phyloP scores from a whole-genome alignment of 345 rosid species.

The Citrus reticulata region DNA sequence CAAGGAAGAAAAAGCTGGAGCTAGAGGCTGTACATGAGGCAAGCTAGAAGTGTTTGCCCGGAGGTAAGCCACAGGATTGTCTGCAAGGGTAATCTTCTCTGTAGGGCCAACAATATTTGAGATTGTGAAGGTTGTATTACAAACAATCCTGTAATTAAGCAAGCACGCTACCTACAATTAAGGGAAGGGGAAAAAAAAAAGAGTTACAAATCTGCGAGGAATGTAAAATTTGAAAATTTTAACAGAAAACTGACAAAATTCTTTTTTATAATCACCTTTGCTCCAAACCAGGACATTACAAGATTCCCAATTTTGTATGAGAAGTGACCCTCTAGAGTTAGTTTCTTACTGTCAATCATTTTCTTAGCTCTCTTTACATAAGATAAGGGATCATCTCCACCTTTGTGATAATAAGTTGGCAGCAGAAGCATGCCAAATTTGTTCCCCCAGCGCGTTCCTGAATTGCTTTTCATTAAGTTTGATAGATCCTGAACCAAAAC shows the following conservation, averaged over 20 bases:
- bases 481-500: constrained; percentile 30
- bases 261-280: constrained; percentile 31
- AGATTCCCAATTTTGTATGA: constrained; percentile 37
- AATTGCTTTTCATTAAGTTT: constrained; percentile 27
- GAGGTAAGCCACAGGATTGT: constrained; percentile 39
- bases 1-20: neutral
- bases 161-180: constrained; percentile 35
- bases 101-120: constrained; percentile 54
- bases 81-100: constrained; percentile 42
- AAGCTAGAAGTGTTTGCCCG: constrained; percentile 36
- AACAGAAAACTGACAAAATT: neutral
- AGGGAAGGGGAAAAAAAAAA: neutral
- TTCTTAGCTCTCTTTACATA: constrained; percentile 45
- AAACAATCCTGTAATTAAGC: constrained; percentile 44
- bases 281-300: constrained; percentile 36
- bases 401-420: constrained; percentile 37
- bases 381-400: constrained; percentile 27
- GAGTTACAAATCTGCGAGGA: neutral
- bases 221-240: neutral
- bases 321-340: constrained; percentile 45
- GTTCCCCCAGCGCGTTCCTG: constrained; percentile 48
- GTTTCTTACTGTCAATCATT: constrained; percentile 51
- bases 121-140: constrained; percentile 51
- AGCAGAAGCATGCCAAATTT: constrained; percentile 48
- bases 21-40: constrained; percentile 38